phyloP scores from a whole-genome alignment of 257 asterid species.

The Salvia splendens region DNA sequence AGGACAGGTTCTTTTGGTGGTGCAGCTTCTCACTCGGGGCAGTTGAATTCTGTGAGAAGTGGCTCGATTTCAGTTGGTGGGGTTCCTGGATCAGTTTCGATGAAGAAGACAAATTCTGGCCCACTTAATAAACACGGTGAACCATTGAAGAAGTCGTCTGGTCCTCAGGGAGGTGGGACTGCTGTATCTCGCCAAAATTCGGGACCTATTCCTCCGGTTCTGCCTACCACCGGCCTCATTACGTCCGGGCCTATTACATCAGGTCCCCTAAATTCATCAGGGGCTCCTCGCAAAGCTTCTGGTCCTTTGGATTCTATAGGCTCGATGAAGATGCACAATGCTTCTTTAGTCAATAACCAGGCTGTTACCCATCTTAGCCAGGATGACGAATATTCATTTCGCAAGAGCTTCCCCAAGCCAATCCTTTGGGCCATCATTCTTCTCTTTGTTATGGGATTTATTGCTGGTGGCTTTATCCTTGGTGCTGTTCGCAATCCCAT shows the following conservation, averaged over 20 bases:
- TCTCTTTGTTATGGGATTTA: conserved; percentile 69
- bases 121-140: conserved; percentile 73
- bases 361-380: conserved; percentile 62
- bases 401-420: conserved; percentile 64
- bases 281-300: conserved; percentile 64
- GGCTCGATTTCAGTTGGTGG: conserved; percentile 46
- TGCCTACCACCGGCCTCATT: conserved; percentile 66
- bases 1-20: conserved; percentile 69
- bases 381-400: conserved; percentile 61
- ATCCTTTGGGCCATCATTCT: conserved; percentile 67
- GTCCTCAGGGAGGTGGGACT: conserved; percentile 61
- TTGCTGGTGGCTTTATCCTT: conserved; percentile 71
- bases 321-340: conserved; percentile 51
- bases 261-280: conserved; percentile 61
- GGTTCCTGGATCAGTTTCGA: conserved; percentile 49
- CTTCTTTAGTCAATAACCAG: conserved; percentile 52
- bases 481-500: conserved; percentile 68
- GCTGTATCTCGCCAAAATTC: conserved; percentile 64
- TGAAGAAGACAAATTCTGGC: conserved; percentile 72
- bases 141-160: conserved; percentile 65
- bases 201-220: conserved; percentile 63
- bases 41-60: conserved; percentile 50
- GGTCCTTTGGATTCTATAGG: conserved; percentile 64
- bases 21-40: conserved; percentile 59
- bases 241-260: conserved; percentile 76